phyloP scores from a whole-genome alignment of 164 flowering plant genomes.

The Echeveria elegans region DNA sequence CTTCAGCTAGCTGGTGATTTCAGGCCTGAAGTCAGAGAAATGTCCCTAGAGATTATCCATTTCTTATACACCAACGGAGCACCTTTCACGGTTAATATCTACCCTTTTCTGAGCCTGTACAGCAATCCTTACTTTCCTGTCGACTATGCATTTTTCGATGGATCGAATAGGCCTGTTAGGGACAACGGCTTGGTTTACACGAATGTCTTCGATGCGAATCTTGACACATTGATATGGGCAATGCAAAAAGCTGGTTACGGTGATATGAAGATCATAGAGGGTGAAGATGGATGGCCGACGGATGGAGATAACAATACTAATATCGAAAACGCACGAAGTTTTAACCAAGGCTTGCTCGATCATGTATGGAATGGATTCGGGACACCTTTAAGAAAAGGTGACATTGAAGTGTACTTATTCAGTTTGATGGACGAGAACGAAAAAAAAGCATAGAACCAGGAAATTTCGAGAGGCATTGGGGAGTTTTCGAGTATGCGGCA shows the following conservation, averaged over 20 bases:
- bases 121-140: conserved; percentile 56
- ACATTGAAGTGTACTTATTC: conserved; percentile 53
- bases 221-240: conserved; percentile 65
- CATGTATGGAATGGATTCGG: conserved; percentile 56
- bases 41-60: conserved; percentile 42
- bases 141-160: conserved; percentile 85
- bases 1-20: conserved; percentile 87
- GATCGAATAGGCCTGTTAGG: conserved; percentile 31
- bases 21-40: conserved; percentile 54
- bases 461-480: conserved; percentile 91
- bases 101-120: conserved; percentile 88
- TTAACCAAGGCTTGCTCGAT: conserved; percentile 62
- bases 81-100: conserved; percentile 86
- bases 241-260: conserved; percentile 56
- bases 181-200: conserved; percentile 50
- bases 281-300: conserved; percentile 98
- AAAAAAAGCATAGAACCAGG: conserved; percentile 81
- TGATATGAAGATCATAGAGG: conserved; percentile 56
- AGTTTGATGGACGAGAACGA: conserved; percentile 72
- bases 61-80: conserved; percentile 41
- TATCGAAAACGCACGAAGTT: conserved; percentile 44
- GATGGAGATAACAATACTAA: conserved; percentile 72
- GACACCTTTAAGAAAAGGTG: conserved; percentile 55
- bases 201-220: conserved; percentile 85
- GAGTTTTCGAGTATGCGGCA: conserved; percentile 79